Evolutionary conservation across 2,329 filamentous ascomycete genomes (phyloP).

Genomic region (Alternaria novae-zelandiae): DNA sequence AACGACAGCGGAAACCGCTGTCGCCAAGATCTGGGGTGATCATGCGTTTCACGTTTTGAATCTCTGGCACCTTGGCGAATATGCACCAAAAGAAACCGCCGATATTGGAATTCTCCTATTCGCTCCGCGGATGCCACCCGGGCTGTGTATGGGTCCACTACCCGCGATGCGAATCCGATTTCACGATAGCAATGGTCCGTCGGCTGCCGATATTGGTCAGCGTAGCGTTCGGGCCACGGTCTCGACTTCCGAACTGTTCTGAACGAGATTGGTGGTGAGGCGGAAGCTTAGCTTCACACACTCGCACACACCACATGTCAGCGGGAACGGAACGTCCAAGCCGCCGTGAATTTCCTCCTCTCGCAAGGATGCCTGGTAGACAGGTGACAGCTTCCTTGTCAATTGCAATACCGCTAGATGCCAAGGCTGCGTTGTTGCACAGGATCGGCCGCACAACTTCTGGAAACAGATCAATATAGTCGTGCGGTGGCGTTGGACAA

Average conservation of each 20-base stretch:
- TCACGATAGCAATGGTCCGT: background rate
- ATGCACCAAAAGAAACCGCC: background rate
- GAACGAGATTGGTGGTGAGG: background rate
- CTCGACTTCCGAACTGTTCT: background rate
- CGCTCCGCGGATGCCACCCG: background rate
- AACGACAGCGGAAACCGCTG: slow-evolving; percentile 2
- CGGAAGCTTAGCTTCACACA: background rate
- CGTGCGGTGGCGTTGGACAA: background rate
- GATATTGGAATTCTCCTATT: background rate
- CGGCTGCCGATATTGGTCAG: background rate
- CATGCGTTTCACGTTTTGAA: slow-evolving; percentile 17
- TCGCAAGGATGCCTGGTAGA: background rate
- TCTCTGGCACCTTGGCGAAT: slow-evolving; percentile 3
- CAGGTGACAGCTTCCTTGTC: background rate
- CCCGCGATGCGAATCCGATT: background rate
- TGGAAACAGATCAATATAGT: background rate
- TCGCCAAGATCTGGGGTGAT: slow-evolving; percentile 17
- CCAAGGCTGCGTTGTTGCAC: background rate
- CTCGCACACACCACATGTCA: background rate
- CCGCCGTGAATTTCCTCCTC: background rate
- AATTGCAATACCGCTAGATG: background rate
- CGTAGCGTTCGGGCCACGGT: background rate
- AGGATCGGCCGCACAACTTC: background rate
- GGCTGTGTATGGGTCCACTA: background rate
- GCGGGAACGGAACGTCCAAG: background rate